Base-by-base conservation (phyloP, 106 monocot genomes). In the Dendrobium nobile region DNA sequence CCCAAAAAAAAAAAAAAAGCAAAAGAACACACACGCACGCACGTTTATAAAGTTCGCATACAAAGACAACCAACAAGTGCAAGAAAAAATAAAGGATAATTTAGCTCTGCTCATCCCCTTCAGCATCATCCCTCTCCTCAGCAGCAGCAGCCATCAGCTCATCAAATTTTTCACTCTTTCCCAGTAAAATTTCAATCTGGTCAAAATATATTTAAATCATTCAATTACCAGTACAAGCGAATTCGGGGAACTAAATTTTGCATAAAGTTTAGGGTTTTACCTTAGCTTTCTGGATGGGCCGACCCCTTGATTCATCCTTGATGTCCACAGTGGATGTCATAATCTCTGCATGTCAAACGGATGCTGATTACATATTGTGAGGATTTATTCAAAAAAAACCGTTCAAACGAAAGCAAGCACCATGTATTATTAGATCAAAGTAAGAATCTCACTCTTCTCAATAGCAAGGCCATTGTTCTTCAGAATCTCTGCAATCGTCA, bases 401-500 rank as follows among this genome's bases (percentile, higher is more conserved):
- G 19, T 54, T 77, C 22, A 13, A 76, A 76, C 45, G 22, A 16
- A 26, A 22, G 5, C 33, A 61, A 58, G 2, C 9, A 61, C 27
- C 11, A 59, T 0, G 41, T 41, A 75, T 51, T 51, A 75, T 9
- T 48, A 19, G 31, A 42, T 26, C 64, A 78, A 80, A 6, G 55
- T 19, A 73, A 80, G 79, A 80, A 81, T 27, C 85, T 83, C 65
- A 95, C 95, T 95, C 84, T 95, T 95, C 82, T 89, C 92, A 73
- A 95, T 76, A 47, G 95, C 95, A 86, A 93, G 89, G 0, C 95
- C 95, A 75, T 92, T 95, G 78, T 95, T 95, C 77, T 95, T 95
- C 20, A 95, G 89, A 79, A 95, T 95, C 80, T 95, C 95, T 1
- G 95, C 90, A 56, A 95, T 86, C 22, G 92, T 95, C 9, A 95